A percentile compares a stretch with the other conserved stretches of the same genome.
Conservation (phyloP, 1,284 basidiomycete genomes). For the Ganoderma meredithae region DNA sequence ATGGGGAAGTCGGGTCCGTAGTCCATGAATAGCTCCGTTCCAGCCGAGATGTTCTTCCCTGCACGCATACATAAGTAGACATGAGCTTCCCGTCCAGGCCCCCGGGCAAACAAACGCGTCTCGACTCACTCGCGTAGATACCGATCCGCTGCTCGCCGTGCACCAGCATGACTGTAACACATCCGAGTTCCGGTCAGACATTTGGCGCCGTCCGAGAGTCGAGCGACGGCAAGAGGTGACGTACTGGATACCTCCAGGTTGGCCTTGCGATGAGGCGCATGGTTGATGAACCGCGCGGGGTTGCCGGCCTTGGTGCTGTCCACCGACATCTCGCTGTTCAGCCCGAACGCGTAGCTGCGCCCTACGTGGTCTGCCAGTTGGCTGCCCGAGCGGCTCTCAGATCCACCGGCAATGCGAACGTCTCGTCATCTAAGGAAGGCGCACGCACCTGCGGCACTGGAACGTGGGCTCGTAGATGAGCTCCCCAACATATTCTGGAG, state of each 20-base stretch:
- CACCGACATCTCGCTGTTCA: conserved; percentile 43
- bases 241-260: conserved; percentile 54
- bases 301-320: conserved; percentile 62
- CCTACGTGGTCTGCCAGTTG: conserved; percentile 43
- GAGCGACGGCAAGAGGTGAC: conserved; percentile 17
- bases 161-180: conserved; percentile 41
- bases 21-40: conserved; percentile 53
- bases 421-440: too few relatives aligned
- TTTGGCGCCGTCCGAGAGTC: too few relatives aligned
- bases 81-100: not conserved
- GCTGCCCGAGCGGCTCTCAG: conserved; percentile 9
- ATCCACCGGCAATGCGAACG: too few relatives aligned
- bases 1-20: conserved; percentile 48
- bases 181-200: not conserved
- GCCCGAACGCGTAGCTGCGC: conserved; percentile 57
- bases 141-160: conserved; percentile 60
- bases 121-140: conserved; percentile 51
- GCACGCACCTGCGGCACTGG: conserved; percentile 41
- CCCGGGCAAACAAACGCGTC: not conserved
- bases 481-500: conserved; percentile 66
- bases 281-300: conserved; percentile 63
- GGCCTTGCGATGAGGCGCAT: conserved; percentile 40
- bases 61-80: not conserved
- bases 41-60: conserved; percentile 45
- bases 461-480: conserved; percentile 52